These are phyloP conservation scores for Ustilago sp. DNA, from an alignment of 1,284 basidiomycete species.

Conservation along the genomic window DNA sequence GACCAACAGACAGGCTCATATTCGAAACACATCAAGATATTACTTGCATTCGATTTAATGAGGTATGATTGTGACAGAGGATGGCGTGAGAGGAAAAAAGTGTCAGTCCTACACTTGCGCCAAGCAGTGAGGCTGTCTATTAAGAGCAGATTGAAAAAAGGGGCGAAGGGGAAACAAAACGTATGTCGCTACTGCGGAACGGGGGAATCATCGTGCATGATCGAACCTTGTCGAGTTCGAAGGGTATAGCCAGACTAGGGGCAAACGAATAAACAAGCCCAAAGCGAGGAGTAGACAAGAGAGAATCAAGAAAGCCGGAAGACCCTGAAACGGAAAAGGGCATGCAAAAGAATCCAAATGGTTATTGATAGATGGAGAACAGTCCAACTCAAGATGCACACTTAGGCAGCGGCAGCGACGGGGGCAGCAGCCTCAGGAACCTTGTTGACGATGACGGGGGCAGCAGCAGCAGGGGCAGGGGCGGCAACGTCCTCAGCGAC, in stretches of 20 bases:
- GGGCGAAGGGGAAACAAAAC: slow-evolving; percentile 1
- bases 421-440: slow-evolving; percentile 46
- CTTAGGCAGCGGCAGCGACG: slow-evolving; percentile 49
- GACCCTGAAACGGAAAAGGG: slow-evolving; percentile 24
- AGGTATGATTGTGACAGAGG: slow-evolving; percentile 8
- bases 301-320: slow-evolving; percentile 32
- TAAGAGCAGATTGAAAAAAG: neutral
- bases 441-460: slow-evolving; percentile 39
- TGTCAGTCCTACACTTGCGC: neutral
- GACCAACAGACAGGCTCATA: neutral
- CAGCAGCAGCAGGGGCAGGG: slow-evolving; percentile 18
- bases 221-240: slow-evolving; percentile 52
- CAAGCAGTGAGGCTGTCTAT: slow-evolving; percentile 23
- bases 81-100: neutral
- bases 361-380: neutral
- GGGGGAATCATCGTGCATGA: slow-evolving; percentile 52
- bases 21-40: slow-evolving; percentile 1
- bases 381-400: neutral
- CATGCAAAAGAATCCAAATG: slow-evolving; percentile 50
- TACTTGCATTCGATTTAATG: neutral
- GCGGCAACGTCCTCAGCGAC: slow-evolving; percentile 42
- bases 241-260: slow-evolving; percentile 43
- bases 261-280: slow-evolving; percentile 4
- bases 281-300: slow-evolving; percentile 37
- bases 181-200: slow-evolving; percentile 38